Evolutionary conservation across 2,329 filamentous ascomycete species (phyloP), one percentile per base, ranked within the genome.

Genomic region (Pseudomassariella vexata): DNA sequence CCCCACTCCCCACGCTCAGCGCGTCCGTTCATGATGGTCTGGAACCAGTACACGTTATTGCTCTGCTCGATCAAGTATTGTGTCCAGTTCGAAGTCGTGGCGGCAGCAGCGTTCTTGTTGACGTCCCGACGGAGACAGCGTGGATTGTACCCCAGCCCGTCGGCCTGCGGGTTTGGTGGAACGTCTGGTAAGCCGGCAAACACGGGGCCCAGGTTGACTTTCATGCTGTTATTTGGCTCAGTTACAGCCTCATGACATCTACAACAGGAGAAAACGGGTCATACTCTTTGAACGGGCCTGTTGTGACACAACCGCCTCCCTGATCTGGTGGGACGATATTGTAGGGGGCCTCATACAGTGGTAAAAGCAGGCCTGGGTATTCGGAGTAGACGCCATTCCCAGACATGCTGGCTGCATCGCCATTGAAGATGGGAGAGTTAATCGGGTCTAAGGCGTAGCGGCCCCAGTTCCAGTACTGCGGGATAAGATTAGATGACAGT

Each of bases 231-330:
- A n/a, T 23, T n/a, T n/a, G n/a, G n/a, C n/a, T n/a, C n/a, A n/a
- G n/a, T n/a, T n/a, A n/a, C n/a, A n/a, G n/a, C n/a, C n/a, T n/a
- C n/a, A n/a, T n/a, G n/a, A n/a, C n/a, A n/a, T n/a, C n/a, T n/a
- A n/a, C n/a, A n/a, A 23, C 21, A n/a, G 21, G 21, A 23, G n/a
- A 28, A 17, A 9, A 10, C 8, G 11, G 26, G 26, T 8, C 9
- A 19, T 46, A 40, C 27, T 50, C 45, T 21, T 42, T 45, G 2
- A 69, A 53, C 2, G 68, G 68, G 1, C 66, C 66, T 4, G 50
- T 55, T 9, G 48, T 48, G 1, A 73, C 50, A 44, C 70, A 73
- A 9, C 68, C 70, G 26, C 70, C 69, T 15, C 70, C 69, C 3
- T 52, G 54, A 9, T 63, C 69, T 0, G 64, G 55, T 2, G 64